Evolutionary conservation across 768 basidiomycete genomes (phyloP).

Genomic region (Rhodotorula babjevae): DNA sequence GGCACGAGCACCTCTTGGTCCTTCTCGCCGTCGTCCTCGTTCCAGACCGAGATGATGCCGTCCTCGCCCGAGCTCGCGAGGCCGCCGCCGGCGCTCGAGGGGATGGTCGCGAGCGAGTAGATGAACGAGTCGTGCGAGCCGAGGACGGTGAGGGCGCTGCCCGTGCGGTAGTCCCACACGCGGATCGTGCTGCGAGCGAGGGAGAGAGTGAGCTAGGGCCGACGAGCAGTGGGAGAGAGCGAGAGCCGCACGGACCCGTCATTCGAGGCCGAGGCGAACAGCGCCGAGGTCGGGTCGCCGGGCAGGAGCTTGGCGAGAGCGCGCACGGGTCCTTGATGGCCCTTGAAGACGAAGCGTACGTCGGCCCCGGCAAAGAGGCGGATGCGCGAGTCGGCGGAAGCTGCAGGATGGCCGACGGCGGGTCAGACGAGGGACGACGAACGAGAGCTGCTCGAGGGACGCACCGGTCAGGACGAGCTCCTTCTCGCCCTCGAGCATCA

Average conservation of each 20-base stretch:
- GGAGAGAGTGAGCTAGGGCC: neutral
- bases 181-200: slow-evolving; percentile 67
- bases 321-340: slow-evolving; percentile 82
- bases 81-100: slow-evolving; percentile 59
- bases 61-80: slow-evolving; percentile 89
- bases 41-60: slow-evolving; percentile 85
- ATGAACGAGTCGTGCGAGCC: slow-evolving; percentile 94
- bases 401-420: slow-evolving; percentile 49
- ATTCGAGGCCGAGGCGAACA: slow-evolving; percentile 92
- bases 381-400: slow-evolving; percentile 89
- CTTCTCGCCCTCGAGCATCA: slow-evolving; percentile 55
- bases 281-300: slow-evolving; percentile 56
- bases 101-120: slow-evolving; percentile 67
- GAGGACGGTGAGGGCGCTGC: slow-evolving; percentile 62
- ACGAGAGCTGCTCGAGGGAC: slow-evolving; percentile 44
- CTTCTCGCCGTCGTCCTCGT: slow-evolving; percentile 69
- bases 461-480: slow-evolving; percentile 13
- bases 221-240: neutral
- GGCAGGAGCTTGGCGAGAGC: slow-evolving; percentile 65
- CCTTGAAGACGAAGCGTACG: slow-evolving; percentile 66
- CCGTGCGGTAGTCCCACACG: slow-evolving; percentile 61
- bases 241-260: slow-evolving; percentile 61
- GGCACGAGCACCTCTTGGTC: slow-evolving; percentile 84
- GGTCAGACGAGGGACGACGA: neutral
- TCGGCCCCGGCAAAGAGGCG: slow-evolving; percentile 55